Evolutionary conservation across 768 basidiomycete species (phyloP).

Genomic region (Termitomyces sp.): DNA sequence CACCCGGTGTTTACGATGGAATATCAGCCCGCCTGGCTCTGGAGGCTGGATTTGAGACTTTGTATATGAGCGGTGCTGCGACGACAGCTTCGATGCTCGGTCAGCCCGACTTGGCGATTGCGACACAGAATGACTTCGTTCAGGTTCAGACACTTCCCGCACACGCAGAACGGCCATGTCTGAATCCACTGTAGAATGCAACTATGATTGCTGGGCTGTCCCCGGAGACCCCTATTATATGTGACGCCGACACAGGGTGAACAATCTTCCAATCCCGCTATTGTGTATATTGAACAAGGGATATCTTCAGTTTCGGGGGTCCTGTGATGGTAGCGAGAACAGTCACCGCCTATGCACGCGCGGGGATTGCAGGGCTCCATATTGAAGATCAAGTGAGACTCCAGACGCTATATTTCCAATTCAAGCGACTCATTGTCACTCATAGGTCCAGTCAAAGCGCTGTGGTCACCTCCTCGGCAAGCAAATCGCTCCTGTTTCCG

Average conservation of each 20-base stretch:
- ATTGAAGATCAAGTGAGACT: conserved; percentile 51
- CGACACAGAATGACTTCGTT: conserved; percentile 52
- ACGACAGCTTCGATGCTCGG: conserved; percentile 55
- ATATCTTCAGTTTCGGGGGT: conserved; percentile 40
- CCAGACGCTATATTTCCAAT: neutral
- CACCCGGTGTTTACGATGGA: conserved; percentile 43
- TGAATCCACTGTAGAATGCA: conserved; percentile 25
- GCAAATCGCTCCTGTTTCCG: conserved; percentile 46
- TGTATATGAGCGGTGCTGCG: conserved; percentile 51
- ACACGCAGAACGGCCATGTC: too few species aligned
- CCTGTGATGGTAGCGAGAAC: conserved; percentile 56
- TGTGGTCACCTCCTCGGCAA: conserved; percentile 57
- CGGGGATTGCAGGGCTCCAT: conserved; percentile 50
- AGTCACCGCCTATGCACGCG: conserved; percentile 44
- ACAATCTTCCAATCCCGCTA: neutral
- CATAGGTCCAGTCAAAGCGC: conserved; percentile 41
- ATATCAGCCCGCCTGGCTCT: conserved; percentile 51
- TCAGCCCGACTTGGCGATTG: conserved; percentile 53
- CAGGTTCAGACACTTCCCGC: conserved; percentile 25
- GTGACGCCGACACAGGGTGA: conserved; percentile 55
- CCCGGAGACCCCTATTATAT: conserved; percentile 46
- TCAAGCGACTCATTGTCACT: neutral
- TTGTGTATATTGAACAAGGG: neutral
- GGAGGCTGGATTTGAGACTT: conserved; percentile 46
- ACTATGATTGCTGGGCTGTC: conserved; percentile 48